Evolutionary conservation across 2,329 filamentous ascomycete genomes (phyloP), one percentile per base, ranked within the genome.

Genomic region (Claviceps citrina): DNA sequence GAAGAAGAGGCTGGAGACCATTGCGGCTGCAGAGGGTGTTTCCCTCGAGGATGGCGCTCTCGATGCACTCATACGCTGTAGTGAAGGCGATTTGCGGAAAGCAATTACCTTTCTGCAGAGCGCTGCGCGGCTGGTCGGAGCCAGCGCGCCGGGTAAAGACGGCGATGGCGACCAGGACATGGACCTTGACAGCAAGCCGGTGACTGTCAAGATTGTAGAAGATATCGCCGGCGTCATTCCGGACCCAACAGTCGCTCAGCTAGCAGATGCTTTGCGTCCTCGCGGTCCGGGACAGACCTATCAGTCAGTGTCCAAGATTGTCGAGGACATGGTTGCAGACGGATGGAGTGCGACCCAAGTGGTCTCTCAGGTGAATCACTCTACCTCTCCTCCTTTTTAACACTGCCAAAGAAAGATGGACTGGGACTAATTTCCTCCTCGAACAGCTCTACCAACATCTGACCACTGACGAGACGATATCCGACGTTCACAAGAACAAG

Each of bases 171-270:
- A 73, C 36, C 72, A 75, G 40, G 70, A 74, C 31, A 78, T 81
- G 65, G 74, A 81, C 43, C 64, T 67, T 24, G 68, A 70, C 48
- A 70, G 65, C 39, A 75, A 70, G 31, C 47, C 65, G 10, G 76
- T 96, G 35, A 89, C 86, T 0, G 71, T 87, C 28, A 76, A 75
- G 50, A 84, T 76, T 39, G 76, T 98, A 35, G 84, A 96, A 56
- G 91, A 98, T 52, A 98, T 98, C 56, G 89, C 91, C 1, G 91
- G 93, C 41, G 85, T 96, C 2, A 87, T 99, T 49, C 91, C 93
- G 0, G 71, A 78, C 12, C 51, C 58, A 9, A 84, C 85, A 1
- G 76, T 98, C 37, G 71, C 81, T 41, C 62, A 60, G 7, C 68
- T 98, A 13, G 66, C 84, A 10, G 63, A 75, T 44, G 81, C 85